Conservation (phyloP, 768 basidiomycete genomes). For the Pleurotus djamor region DNA sequence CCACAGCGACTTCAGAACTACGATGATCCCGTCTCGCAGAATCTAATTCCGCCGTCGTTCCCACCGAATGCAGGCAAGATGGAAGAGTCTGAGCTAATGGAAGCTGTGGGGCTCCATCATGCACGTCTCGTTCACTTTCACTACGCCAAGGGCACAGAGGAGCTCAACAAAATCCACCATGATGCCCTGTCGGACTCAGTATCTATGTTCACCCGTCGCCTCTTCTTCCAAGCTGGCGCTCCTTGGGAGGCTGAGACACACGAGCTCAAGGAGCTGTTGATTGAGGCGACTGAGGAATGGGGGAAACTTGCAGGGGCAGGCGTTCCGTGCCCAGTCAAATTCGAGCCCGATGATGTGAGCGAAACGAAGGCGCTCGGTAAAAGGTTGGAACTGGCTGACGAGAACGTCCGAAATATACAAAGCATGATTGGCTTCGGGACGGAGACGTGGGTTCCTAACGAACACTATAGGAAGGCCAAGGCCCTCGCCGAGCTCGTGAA, state of each 20-base stretch:
- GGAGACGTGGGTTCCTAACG: conserved; percentile 42
- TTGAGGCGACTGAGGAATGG: conserved; percentile 41
- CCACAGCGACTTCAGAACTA: conserved; percentile 45
- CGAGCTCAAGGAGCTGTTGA: conserved; percentile 43
- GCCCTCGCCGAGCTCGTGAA: conserved; percentile 20
- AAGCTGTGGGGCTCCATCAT: conserved; percentile 34
- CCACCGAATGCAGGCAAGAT: conserved; percentile 41
- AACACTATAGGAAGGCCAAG: conserved; percentile 38
- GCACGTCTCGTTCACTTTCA: conserved; percentile 48
- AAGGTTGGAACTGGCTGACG: conserved; percentile 25
- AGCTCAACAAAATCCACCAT: conserved; percentile 43
- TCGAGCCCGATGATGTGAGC: conserved; percentile 41
- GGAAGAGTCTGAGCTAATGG: conserved; percentile 28
- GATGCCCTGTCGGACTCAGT: conserved; percentile 34
- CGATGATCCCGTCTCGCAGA: conserved; percentile 35
- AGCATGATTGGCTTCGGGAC: conserved; percentile 26
- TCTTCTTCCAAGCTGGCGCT: conserved; percentile 39
- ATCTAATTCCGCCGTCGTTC: conserved; percentile 35
- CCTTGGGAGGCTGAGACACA: conserved; percentile 52
- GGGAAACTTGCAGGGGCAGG: conserved; percentile 33
- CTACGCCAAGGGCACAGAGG: conserved; percentile 41
- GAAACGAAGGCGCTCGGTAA: conserved; percentile 35
- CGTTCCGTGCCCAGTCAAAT: conserved; percentile 41
- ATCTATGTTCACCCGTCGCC: conserved; percentile 30
- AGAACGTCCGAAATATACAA: conserved; percentile 22